phyloP scores from a whole-genome alignment of 1,139 yeast genomes.

The Geotrichum europaeum region DNA sequence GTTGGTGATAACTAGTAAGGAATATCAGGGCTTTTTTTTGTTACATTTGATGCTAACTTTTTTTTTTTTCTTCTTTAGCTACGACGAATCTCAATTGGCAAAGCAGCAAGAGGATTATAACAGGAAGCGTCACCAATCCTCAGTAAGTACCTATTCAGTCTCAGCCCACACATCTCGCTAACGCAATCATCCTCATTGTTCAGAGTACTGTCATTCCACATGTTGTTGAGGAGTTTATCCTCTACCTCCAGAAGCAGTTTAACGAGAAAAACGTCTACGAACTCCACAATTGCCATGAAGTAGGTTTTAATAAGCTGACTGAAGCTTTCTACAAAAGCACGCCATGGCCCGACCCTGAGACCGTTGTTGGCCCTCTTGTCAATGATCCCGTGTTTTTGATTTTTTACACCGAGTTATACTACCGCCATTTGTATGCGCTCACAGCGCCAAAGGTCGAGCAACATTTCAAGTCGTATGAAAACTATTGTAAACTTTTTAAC shows the following conservation, averaged over 20 bases:
- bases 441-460: conserved; percentile 41
- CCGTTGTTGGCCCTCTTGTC: conserved; percentile 41
- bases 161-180: neutral
- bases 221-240: conserved; percentile 40
- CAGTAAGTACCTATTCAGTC: conserved; percentile 6
- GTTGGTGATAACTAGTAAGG: neutral
- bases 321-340: conserved; percentile 40
- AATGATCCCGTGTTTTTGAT: conserved; percentile 42
- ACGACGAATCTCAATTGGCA: conserved; percentile 32
- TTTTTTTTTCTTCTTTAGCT: conserved; percentile 13
- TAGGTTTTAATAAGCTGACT: conserved; percentile 41
- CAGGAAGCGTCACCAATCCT: conserved; percentile 24
- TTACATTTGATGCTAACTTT: neutral
- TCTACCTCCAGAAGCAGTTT: conserved; percentile 39
- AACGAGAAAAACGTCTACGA: conserved; percentile 41
- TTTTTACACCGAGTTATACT: conserved; percentile 44
- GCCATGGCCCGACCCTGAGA: conserved; percentile 45
- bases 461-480: conserved; percentile 43
- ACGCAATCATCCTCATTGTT: neutral
- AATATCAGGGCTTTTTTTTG: neutral
- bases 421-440: conserved; percentile 43
- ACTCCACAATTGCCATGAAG: conserved; percentile 42
- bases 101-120: conserved; percentile 33
- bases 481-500: conserved; percentile 45
- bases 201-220: conserved; percentile 37